Evolutionary conservation across 2,329 filamentous ascomycete species (phyloP).

Genomic region (Cordyceps farinosa): DNA sequence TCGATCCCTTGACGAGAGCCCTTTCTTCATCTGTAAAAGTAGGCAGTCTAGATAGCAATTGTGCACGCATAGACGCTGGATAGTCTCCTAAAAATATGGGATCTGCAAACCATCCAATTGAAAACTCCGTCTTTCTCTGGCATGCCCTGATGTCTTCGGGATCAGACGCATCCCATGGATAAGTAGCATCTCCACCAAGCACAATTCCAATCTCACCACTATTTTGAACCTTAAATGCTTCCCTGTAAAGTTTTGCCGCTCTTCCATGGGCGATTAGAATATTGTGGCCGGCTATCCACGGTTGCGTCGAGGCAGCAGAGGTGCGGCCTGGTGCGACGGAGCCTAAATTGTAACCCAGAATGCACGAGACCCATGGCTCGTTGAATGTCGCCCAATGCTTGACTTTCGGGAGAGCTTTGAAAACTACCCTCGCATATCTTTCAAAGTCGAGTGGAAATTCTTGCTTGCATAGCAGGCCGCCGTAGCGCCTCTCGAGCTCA

Average conservation of each 20-base stretch:
- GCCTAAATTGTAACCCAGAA: conserved; percentile 75
- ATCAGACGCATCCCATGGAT: conserved; percentile 78
- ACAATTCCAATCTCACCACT: conserved; percentile 83
- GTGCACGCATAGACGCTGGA: conserved; percentile 76
- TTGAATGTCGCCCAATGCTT: conserved; percentile 91
- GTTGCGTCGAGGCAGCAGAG: conserved; percentile 71
- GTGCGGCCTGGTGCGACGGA: conserved; percentile 79
- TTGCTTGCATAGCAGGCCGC: conserved; percentile 72
- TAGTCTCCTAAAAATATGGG: conserved; percentile 83
- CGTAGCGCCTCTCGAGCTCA: conserved; percentile 74
- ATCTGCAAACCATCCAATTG: conserved; percentile 85
- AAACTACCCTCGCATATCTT: conserved; percentile 72
- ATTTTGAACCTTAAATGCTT: conserved; percentile 57
- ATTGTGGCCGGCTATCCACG: conserved; percentile 80
- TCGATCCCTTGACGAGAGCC: conserved; percentile 75
- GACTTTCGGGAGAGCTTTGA: conserved; percentile 70
- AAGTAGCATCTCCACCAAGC: conserved; percentile 78
- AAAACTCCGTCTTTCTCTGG: conserved; percentile 79
- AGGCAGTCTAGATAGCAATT: conserved; percentile 75
- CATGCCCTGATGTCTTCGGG: conserved; percentile 71
- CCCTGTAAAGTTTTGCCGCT: no score
- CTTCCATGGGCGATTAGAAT: conserved; percentile 66
- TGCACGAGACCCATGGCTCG: conserved; percentile 81
- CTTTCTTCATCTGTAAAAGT: conserved; percentile 69
- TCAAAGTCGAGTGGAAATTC: conserved; percentile 82